phyloP scores from a whole-genome alignment of 108 stramenopile species.

The Schizochytrium sp. region DNA sequence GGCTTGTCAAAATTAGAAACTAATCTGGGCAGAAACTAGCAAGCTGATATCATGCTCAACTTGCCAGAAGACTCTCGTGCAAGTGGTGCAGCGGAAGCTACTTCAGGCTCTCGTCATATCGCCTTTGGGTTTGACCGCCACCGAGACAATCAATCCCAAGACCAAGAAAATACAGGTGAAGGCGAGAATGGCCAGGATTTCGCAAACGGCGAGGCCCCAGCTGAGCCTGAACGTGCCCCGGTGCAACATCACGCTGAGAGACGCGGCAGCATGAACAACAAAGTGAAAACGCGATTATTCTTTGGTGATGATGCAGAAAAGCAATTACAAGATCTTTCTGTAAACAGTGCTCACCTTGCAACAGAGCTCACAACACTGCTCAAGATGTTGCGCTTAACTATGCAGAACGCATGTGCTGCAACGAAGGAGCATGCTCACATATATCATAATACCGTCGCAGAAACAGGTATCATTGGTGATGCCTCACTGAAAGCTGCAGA shows the following conservation, averaged over 20 bases:
- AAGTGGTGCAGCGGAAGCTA: background rate
- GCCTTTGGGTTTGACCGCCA: background rate
- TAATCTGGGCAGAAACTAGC: no score
- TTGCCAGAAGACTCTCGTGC: background rate
- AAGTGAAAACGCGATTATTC: background rate
- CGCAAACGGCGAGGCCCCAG: no score
- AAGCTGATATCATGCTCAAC: background rate
- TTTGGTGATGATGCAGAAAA: slow-evolving; percentile 10
- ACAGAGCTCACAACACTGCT: background rate
- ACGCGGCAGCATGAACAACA: background rate
- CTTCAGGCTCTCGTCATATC: background rate
- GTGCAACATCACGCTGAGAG: background rate
- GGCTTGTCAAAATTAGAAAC: no score
- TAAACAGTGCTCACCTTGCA: background rate
- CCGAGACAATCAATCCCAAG: background rate
- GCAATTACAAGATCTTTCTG: background rate
- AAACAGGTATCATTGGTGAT: slow-evolving; percentile 5
- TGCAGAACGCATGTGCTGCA: background rate
- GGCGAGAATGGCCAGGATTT: no score
- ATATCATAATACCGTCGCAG: background rate
- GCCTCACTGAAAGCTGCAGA: background rate
- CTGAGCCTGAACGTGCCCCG: background rate
- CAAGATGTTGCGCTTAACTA: background rate
- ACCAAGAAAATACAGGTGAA: no score
- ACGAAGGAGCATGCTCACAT: background rate